These are phyloP conservation scores for Erythrophleum fordii DNA, from an alignment of 306 rosid species.

Conservation along the genomic window DNA sequence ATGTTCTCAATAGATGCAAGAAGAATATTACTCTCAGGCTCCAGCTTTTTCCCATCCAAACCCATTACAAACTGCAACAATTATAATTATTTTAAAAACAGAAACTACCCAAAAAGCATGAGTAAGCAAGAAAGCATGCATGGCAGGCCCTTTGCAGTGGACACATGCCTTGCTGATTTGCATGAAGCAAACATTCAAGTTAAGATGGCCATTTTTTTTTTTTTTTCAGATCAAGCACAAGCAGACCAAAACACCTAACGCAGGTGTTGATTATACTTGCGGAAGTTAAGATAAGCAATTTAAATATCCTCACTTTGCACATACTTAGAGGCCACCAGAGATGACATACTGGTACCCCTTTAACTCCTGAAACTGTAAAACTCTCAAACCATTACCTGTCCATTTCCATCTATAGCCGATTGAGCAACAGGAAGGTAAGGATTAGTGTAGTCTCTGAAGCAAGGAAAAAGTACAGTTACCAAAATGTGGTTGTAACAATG, in stretches of 20 bases:
- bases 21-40: constrained; percentile 92
- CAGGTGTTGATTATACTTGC: no score
- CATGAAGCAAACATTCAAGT: not conserved
- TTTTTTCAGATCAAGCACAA: no score
- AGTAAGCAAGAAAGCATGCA: constrained; percentile 47
- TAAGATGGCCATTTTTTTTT: no score
- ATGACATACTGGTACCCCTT: not conserved
- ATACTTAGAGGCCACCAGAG: not conserved
- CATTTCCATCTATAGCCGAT: constrained; percentile 93
- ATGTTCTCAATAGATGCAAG: constrained; percentile 96
- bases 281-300: no score
- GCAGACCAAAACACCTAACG: no score
- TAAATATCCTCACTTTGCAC: not conserved
- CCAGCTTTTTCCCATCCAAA: constrained; percentile 89
- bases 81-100: constrained; percentile 33
- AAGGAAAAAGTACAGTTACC: constrained; percentile 27
- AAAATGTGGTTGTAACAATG: not conserved
- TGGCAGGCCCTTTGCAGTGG: not conserved
- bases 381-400: constrained; percentile 67
- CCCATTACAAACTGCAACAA: constrained; percentile 69
- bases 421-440: constrained; percentile 98
- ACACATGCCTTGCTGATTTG: not conserved
- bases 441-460: constrained; percentile 93
- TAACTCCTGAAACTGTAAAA: not conserved
- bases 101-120: constrained; percentile 29